phyloP scores from a whole-genome alignment of 805 yeast species.

The Metschnikowia chrysomelidarum region DNA sequence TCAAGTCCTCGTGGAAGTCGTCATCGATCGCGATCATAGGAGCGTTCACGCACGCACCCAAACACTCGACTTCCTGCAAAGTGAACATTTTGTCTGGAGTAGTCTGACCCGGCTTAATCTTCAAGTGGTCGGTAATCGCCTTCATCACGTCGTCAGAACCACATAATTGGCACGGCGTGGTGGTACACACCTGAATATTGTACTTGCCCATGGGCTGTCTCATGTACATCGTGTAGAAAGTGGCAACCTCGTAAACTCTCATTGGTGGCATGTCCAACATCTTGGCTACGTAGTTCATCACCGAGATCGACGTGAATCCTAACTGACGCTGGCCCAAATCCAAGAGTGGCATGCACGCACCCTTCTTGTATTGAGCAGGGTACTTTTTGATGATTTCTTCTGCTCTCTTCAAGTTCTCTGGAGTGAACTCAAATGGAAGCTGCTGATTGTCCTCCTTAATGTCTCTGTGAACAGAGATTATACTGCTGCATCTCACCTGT shows the following conservation, averaged over 20 bases:
- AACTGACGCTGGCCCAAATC: constrained; percentile 86
- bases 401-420: constrained; percentile 67
- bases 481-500: constrained; percentile 33
- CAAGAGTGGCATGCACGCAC: constrained; percentile 83
- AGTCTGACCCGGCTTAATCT: constrained; percentile 74
- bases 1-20: constrained; percentile 79
- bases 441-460: constrained; percentile 62
- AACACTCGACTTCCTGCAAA: constrained; percentile 83
- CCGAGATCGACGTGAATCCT: constrained; percentile 82
- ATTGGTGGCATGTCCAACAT: constrained; percentile 86
- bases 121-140: constrained; percentile 59
- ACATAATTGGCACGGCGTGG: constrained; percentile 86
- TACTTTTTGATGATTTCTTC: constrained; percentile 71
- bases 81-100: constrained; percentile 75
- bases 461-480: constrained; percentile 69
- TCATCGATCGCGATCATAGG: constrained; percentile 87
- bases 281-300: constrained; percentile 88
- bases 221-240: constrained; percentile 89
- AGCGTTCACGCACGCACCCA: constrained; percentile 90
- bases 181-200: constrained; percentile 82
- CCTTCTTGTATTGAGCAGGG: constrained; percentile 84
- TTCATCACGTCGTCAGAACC: constrained; percentile 77
- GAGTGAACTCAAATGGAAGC: constrained; percentile 69
- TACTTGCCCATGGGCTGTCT: constrained; percentile 83
- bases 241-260: constrained; percentile 92